Evolutionary conservation across 164 flowering plant genomes (phyloP).

Genomic region (Magnolia officinalis): DNA sequence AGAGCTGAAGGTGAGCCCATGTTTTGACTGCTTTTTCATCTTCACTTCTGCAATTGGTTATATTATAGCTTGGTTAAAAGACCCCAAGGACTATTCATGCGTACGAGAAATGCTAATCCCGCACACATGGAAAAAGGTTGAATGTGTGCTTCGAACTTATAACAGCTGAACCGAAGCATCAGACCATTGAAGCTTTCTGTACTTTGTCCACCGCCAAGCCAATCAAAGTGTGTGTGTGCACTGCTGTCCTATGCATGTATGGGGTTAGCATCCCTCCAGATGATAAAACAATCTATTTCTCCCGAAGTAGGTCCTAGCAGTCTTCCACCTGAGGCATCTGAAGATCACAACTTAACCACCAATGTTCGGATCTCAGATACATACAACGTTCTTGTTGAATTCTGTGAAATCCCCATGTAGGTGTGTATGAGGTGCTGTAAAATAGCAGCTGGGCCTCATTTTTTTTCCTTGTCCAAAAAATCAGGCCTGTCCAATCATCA

Average conservation of each 20-base stretch:
- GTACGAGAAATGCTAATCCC: background rate
- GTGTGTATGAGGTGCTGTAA: background rate
- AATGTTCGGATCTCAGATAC: background rate
- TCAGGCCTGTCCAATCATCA: too few relatives aligned
- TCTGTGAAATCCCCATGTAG: background rate
- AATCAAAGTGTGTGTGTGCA: background rate
- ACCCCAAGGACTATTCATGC: background rate
- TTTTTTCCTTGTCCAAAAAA: too few relatives aligned
- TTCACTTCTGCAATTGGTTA: background rate
- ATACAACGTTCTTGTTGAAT: background rate
- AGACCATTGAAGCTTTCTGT: background rate
- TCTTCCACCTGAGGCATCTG: background rate
- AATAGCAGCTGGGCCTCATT: too few relatives aligned
- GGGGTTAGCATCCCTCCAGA: background rate
- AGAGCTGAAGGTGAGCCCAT: conserved; percentile 63
- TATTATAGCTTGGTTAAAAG: background rate
- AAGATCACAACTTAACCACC: background rate
- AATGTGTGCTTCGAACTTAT: background rate
- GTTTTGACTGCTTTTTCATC: background rate
- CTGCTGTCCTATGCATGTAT: background rate
- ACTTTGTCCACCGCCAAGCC: background rate
- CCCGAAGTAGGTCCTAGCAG: background rate
- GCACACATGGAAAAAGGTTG: background rate
- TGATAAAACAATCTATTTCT: too few relatives aligned
- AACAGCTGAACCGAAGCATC: background rate